Conservation (phyloP, 805 yeast species). For the Candida nitratophila region DNA sequence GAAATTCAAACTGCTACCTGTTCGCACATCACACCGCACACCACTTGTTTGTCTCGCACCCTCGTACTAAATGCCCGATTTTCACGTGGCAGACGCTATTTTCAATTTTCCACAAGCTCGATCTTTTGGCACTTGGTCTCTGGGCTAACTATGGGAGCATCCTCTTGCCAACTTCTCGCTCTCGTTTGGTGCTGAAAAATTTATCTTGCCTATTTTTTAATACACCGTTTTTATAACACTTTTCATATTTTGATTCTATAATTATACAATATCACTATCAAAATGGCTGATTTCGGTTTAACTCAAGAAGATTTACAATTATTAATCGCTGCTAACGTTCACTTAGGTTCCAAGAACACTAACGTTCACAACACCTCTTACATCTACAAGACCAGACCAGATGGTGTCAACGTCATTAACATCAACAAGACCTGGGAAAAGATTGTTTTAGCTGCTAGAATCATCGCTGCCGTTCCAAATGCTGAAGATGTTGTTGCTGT, state of each 20-base stretch:
- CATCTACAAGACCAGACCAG: slow-evolving; percentile 98
- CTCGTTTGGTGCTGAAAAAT: neutral
- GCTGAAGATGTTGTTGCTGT: slow-evolving; percentile 97
- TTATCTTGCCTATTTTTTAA: neutral
- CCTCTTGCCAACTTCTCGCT: neutral
- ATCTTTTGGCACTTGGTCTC: neutral
- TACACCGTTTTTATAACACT: neutral
- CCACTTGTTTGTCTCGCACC: no score
- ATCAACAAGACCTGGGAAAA: slow-evolving; percentile 99
- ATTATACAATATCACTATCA: neutral
- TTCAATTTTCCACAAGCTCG: neutral
- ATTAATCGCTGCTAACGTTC: slow-evolving; percentile 98
- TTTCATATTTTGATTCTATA: no score
- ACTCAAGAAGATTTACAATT: slow-evolving; percentile 98
- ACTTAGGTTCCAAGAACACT: slow-evolving; percentile 99
- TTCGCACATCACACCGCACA: no score
- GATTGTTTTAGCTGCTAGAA: slow-evolving; percentile 98
- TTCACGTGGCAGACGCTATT: neutral
- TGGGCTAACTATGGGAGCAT: neutral
- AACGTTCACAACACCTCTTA: slow-evolving; percentile 97
- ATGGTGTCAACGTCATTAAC: slow-evolving; percentile 98
- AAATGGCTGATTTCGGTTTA: slow-evolving; percentile 31
- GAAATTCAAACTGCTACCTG: no score
- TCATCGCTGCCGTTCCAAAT: slow-evolving; percentile 99
- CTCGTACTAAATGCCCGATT: neutral